Conservation (phyloP, 768 basidiomycete genomes). For the Russula sp. region DNA sequence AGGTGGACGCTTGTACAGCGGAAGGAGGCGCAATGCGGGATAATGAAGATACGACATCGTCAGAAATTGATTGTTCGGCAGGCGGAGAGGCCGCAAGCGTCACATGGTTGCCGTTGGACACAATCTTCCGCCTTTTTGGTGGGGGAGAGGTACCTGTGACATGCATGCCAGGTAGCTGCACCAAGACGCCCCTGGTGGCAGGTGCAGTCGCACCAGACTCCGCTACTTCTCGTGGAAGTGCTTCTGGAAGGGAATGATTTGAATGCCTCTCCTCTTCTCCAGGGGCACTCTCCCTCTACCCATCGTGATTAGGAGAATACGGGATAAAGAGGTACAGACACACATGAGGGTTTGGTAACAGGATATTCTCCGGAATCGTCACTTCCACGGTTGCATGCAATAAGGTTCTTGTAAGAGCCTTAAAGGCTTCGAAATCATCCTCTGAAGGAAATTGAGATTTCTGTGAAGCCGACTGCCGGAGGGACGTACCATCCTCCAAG, state of each 20-base stretch:
- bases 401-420: slow-evolving; percentile 37
- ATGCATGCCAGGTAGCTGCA: neutral
- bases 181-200: neutral
- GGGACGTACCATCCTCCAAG: slow-evolving; percentile 67
- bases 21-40: neutral
- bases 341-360: neutral
- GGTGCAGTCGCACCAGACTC: neutral
- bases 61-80: neutral
- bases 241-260: neutral
- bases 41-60: neutral
- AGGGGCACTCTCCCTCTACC: neutral
- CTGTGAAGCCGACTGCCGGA: neutral
- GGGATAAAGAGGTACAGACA: neutral
- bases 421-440: slow-evolving; percentile 75
- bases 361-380: neutral
- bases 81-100: neutral
- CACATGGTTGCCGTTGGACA: neutral
- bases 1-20: neutral
- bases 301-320: neutral
- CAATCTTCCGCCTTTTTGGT: slow-evolving; percentile 16
- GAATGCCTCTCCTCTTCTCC: neutral
- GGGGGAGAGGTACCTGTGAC: neutral
- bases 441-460: slow-evolving; percentile 37
- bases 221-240: neutral
- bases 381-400: slow-evolving; percentile 23